Evolutionary conservation across 139 green algal species (phyloP), one percentile per base, ranked within the genome.

Genomic region (Auxenochlorella pyrenoidosa): DNA sequence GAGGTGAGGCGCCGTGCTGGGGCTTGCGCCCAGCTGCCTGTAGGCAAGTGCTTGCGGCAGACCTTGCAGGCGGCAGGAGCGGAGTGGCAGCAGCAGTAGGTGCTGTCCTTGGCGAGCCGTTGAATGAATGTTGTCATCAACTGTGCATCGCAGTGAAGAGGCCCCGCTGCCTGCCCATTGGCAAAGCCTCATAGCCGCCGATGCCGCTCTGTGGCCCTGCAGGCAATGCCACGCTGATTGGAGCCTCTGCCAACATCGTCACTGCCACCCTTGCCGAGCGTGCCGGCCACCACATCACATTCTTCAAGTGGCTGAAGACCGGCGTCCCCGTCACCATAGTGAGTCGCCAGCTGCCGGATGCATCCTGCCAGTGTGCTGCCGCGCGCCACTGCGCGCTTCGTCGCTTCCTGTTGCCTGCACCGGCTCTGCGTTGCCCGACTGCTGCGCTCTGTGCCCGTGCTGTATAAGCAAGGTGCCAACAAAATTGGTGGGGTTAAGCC

Each of bases 201-300:
- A 54, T 54, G 47, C 47, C 47, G 47, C 47, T 10, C 47, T 54
- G 47, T 10, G 6, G 54, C 54, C 16, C 19, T 47, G 34, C 70
- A 76, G 75, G 75, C 75, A 81, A 81, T 28, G 43, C 13, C 75
- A 81, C 75, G 13, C 75, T 81, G 13, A 81, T 81, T 30, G 75
- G 75, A 12, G 75, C 75, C 13, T 63, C 43, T 0, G 75, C 75
- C 43, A 81, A 81, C 75, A 81, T 81, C 15, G 75, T 81, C 28
- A 81, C 75, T 36, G 75, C 75, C 75, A 81, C 75, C 43, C 75
- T 81, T 47, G 75, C 75, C 5, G 75, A 81, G 75, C 43, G 75
- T 8, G 75, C 75, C 1, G 75, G 75, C 28, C 43, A 63, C 43
- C 44, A 41, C 43, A 81, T 81, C 43, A 41, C 43, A 0, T 81